Base-by-base conservation (phyloP, 768 basidiomycete genomes). In the Russula dissimulans region DNA sequence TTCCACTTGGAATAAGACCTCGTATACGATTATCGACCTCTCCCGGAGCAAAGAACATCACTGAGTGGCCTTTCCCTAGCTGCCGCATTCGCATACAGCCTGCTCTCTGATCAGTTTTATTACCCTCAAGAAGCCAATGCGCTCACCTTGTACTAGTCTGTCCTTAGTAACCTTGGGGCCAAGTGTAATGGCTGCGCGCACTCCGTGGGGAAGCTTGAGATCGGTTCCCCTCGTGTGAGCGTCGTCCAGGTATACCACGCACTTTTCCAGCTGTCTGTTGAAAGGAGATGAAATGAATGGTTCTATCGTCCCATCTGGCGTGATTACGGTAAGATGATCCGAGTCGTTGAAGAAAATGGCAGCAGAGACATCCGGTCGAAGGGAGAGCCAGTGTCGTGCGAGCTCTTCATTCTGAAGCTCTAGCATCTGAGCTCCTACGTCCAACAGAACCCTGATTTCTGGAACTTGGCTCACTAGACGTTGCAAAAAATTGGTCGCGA, bases 361-460 rank as follows among this genome's bases (percentile, higher is more conserved):
- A 0, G 78, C 81, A 38, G 70, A 66, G 2, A 75, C 63, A 32
- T 70, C 61, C 2, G 61, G 56, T 2, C 50, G 68, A 46, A 61
- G 56, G 18, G 51, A 39, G 5, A 83, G 67, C 82, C 81, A 83
- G 3, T 64, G 45, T 18, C 56, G 41, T 2, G 73, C 78, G 4
- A 83, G 54, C 26, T 78, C 69, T 2, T 64, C 39, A 59, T 81
- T 83, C 26, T 71, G 67, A 57, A 80, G 69, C 45, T 83, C 81
- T 9, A 83, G 69, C 69, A 83, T 78, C 61, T 83, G 81, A 0
- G 81, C 81, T 3, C 81, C 82, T 12, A 83, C 80, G 48, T 83
- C 81, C 15, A 83, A 67, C n/a, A 83, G 67, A 6, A 82, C 79
- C 26, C 72, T 72, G 32, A 82, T 71, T n/a, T 70, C 67, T 3